Evolutionary conservation across 2,329 filamentous ascomycete genomes (phyloP), one percentile per base, ranked within the genome.

Genomic region (Aureobasidium lini): DNA sequence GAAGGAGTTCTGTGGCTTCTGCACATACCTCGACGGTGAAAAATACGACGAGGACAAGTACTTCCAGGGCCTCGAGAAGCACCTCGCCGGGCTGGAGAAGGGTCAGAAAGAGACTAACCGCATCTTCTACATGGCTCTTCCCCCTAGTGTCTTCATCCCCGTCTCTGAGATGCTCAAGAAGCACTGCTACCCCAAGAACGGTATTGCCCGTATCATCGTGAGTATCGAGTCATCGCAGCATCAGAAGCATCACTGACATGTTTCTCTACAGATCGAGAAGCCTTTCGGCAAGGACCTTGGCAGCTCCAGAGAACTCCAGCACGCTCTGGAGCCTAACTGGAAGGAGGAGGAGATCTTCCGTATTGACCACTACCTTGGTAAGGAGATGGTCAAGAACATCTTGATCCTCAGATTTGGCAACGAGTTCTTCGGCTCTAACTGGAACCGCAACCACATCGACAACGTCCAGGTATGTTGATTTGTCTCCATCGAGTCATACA

Each of bases 301-400:
- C 60, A 96, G 92, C 79, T 97, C 94, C 57, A 87, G 94, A 62
- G 90, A 96, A 76, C 84, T 99, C 62, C 93, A 97, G 73, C 91
- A 89, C 75, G 95, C 94, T 7, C 84, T 99, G 64, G 90, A 93
- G 72, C 94, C 94, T 44, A 91, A 99, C 78, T 99, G 94, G 95
- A 94, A 89, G 71, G 95, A 99, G 77, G 93, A 97, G 57, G 94
- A 99, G 79, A 87, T 99, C 66, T 99, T 95, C 86, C 91, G 94
- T 72, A 99, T 99, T 70, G 94, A 99, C 75, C 94, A 99, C 79
- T 99, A 99, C 76, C 85, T 99, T 49, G 95, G 95, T 70, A 99
- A 99, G 83, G 94, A 99, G 79, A 99, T 99, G 94, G 94, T 99
- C 70, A 99, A 99, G 86, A 99, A 99, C 79, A 95, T 99, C 67